Base-by-base conservation (phyloP, 1,284 basidiomycete genomes). In the Schizophyllum amplum region DNA sequence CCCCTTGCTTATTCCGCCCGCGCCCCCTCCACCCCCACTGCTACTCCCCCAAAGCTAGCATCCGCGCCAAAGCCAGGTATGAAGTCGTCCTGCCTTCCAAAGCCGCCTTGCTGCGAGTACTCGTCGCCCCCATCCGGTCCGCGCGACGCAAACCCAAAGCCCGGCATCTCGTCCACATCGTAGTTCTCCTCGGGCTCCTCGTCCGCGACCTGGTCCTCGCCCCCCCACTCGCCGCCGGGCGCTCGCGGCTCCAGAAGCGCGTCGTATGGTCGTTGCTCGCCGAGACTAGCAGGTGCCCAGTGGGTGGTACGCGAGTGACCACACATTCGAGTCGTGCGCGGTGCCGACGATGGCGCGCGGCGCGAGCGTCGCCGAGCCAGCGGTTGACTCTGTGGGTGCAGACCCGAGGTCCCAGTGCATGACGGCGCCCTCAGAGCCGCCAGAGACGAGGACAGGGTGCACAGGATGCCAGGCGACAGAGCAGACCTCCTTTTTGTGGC, bases 221-320 rank as follows among this genome's bases (percentile, higher is more conserved):
- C 33, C 33, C 33, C 4, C 33, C 33, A 17, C 33, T 42, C 33
- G 33, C 33, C 33, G 48, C 90, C 0, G 85, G 94, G 51, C 87
- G 78, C 63, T 92, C 90, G 54, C 96, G 83, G 56, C 87, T 88
- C 96, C 97, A 99, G 79, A 98, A 99, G 13, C 95, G 84, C 15
- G 96, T 97, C 11, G 95, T 97, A 71, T 97, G 94, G 75, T 99
- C 96, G 74, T 98, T 98, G 26, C 90, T 92, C 7, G 91, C 97
- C 57, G 83, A 88, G 62, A 89, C 94, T 61, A 99, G 84, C 62
- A 98, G 80, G 72, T 99, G 95, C 97, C 96, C 9, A 98, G 82
- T 0, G 96, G 96, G 73, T 99, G 96, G 82, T 87, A 99, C 4
- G 92, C 85, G 62, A 99, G 81, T 0, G 92, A 87, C 92, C 95